A percentile compares a stretch with the other conserved stretches of the same genome.
Conservation (phyloP, 495 filamentous ascomycete species). For the Aspergillus panamensis region DNA sequence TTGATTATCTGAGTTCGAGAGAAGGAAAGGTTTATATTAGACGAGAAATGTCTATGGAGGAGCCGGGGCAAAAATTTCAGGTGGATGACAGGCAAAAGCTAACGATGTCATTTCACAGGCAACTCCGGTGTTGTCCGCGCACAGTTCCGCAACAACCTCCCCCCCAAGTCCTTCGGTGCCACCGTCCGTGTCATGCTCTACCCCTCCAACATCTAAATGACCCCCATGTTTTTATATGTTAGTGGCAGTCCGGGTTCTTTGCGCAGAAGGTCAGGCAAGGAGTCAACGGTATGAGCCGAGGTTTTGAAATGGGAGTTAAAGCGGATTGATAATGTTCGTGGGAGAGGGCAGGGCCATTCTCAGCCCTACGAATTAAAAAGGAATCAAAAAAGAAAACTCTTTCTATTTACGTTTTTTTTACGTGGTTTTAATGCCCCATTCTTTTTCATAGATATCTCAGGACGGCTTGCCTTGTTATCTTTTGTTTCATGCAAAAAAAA, state of each 20-base stretch:
- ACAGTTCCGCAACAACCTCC: constrained; percentile 92
- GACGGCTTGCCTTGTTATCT: constrained; percentile 17
- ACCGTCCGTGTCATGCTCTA: constrained; percentile 98
- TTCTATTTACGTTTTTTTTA: constrained; percentile 20
- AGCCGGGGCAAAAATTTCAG: background rate
- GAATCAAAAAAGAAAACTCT: constrained; percentile 21
- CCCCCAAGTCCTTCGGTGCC: constrained; percentile 92
- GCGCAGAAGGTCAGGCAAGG: constrained; percentile 45
- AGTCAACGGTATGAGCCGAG: constrained; percentile 44
- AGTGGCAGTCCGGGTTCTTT: constrained; percentile 41
- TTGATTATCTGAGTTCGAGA: background rate
- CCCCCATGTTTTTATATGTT: constrained; percentile 33
- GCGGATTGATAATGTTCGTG: constrained; percentile 48
- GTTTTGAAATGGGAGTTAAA: constrained; percentile 42
- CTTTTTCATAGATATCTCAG: constrained; percentile 25
- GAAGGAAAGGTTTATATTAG: background rate
- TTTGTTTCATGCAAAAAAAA: constrained; percentile 13
- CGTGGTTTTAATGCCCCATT: constrained; percentile 25
- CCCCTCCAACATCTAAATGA: constrained; percentile 62
- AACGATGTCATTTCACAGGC: constrained; percentile 47
- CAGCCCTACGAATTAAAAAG: constrained; percentile 47
- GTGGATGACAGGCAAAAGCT: background rate
- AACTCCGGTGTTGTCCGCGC: constrained; percentile 96
- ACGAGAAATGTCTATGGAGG: background rate
- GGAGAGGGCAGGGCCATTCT: constrained; percentile 44